Evolutionary conservation across 2,329 filamentous ascomycete species (phyloP), one percentile per base, ranked within the genome.

Genomic region (Periconia sp.): DNA sequence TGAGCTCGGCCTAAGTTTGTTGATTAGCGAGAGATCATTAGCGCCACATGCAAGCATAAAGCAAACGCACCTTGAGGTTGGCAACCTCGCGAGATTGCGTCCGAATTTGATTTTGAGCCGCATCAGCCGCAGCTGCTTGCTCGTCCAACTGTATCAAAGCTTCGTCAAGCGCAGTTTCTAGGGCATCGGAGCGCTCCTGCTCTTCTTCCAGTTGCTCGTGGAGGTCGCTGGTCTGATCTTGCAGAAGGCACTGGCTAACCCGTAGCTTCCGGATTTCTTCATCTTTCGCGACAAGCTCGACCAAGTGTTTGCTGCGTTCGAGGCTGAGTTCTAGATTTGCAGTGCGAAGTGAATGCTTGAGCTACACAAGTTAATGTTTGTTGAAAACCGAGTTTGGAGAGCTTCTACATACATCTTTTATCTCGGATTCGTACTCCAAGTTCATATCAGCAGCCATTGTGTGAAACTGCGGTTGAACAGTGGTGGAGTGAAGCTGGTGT

Each of bases 251-350:
- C 57, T 87, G 84, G 56, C 93, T 80, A 23, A 72, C 60, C 60
- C 85, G 85, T 49, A 91, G 74, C 59, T 86, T 82, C 45, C 92
- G 86, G 40, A 84, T 79, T 55, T 87, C 85, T 71, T 97, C 92
- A 59, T 91, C 85, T 64, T 90, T 89, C 60, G 85, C 77, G 51
- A 95, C 80, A 11, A 87, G 77, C 49, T 90, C 83, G 35, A 88
- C 82, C 50, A 86, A 80, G 61, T 88, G 85, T 50, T 83, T 74
- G 59, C 82, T 83, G 55, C 82, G 81, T 60, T 88, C 85, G 70
- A 92, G 90, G 63, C 84, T 84, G 56, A 89, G 76, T 69, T 95
- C 90, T 49, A 92, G 81, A 15, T 70, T 73, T 41, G 79, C 72
- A 45, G 79, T 82, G 52, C 78, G 77, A 45, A 85, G 74, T 41